Base-by-base conservation (phyloP, 371 early-diverging fungal genomes). In the Haplosporangium sp. region DNA sequence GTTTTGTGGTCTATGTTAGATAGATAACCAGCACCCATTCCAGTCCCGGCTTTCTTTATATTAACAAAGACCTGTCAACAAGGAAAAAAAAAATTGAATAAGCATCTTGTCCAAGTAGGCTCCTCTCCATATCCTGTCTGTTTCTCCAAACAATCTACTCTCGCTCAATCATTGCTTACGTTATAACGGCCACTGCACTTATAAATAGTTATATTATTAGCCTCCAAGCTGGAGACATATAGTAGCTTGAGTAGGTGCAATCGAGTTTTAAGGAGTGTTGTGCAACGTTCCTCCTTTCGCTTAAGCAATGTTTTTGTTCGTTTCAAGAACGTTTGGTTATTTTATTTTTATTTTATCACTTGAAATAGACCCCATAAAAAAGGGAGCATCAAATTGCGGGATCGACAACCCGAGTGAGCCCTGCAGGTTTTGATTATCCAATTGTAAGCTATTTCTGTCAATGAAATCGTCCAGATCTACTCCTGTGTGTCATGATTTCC, bases 291-390 rank as follows among this genome's bases (percentile, higher is more conserved):
- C 55, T 34, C 35, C 27, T 27, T 27, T 27, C 20, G 55, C 55
- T 55, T 55, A 55, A 35, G 13, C 34, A 20, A 55, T 34, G 34
- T 6, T 3, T 0, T 34, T 45, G 20, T 11, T 55, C 35, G 55
- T 55, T 35, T 55, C 55, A 55, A 55, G 55, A 55, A 55, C 34
- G 55, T 55, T 55, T 55, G 10, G 52, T 17, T 27, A 27, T 17
- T 52, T 52, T 52, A 17, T 52, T 27, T 53, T 55, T 55, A 11
- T 55, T 34, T 55, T 50, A n/a, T n/a, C 50, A n/a, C 2, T n/a
- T 50, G 50, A 15, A 15, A 55, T 27, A 34, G 55, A 11, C 34
- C 20, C 34, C 6, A 34, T 7, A 55, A 55, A 27, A 27, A 55
- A 55, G 55, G 11, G 55, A 34, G 34, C 6, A 34, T 34, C 55